These are phyloP conservation scores for Phyllosticta citrichinensis DNA, from an alignment of 2,329 filamentous ascomycete species.

Conservation along the genomic window DNA sequence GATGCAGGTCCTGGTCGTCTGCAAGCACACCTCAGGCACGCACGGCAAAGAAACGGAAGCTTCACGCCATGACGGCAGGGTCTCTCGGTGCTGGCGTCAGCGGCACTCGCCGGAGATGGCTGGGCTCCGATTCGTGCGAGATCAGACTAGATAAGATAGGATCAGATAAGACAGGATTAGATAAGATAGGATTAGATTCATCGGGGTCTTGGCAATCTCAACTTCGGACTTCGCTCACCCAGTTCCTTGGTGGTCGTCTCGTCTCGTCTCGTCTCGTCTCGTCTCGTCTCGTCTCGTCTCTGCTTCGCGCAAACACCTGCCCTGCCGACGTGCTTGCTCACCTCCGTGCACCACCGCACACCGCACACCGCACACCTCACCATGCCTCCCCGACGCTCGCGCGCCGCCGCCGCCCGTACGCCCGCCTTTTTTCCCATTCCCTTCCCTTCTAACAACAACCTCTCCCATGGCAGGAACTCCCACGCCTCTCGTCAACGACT, in stretches of 20 bases:
- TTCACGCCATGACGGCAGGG: not conserved
- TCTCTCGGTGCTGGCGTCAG: not conserved
- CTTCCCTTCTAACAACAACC: no score
- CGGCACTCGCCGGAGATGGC: not conserved
- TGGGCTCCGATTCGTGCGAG: not conserved
- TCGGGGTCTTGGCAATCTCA: no score
- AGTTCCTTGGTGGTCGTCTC: no score
- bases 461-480: slow-evolving; percentile 17
- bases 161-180: not conserved
- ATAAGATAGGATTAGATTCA: no score
- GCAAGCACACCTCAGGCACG: not conserved
- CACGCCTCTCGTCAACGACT: slow-evolving; percentile 18
- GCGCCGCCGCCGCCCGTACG: slow-evolving; percentile 6
- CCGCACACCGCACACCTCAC: not conserved
- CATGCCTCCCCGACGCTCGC: slow-evolving; percentile 10
- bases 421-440: not conserved
- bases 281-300: not conserved
- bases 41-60: not conserved
- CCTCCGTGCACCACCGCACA: not conserved
- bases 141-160: not conserved
- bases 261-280: not conserved
- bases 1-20: not conserved
- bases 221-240: no score
- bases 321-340: not conserved
- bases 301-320: not conserved